Evolutionary conservation across 2,329 filamentous ascomycete genomes (phyloP).

Genomic region (Diplodia scrobiculata): DNA sequence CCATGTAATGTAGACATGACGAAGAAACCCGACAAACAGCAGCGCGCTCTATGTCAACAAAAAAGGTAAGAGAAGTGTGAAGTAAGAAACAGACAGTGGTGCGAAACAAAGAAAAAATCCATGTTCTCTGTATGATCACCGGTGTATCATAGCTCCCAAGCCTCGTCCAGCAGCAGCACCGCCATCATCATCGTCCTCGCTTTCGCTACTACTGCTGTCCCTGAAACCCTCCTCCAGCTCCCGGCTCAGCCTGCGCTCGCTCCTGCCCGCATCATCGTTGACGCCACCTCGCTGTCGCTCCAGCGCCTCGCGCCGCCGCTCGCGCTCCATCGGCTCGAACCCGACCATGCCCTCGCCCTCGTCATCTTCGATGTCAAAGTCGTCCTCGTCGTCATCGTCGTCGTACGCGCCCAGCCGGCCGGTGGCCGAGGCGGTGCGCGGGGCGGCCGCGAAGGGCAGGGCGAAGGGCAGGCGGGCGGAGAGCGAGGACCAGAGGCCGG

Average conservation of each 20-base stretch:
- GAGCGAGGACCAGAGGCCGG: constrained; percentile 29
- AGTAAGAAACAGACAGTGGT: no score
- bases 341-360: constrained; percentile 54
- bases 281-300: constrained; percentile 39
- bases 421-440: constrained; percentile 17
- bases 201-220: constrained; percentile 70
- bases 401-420: neutral
- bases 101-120: neutral
- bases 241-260: constrained; percentile 68
- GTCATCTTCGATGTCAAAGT: constrained; percentile 45
- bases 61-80: neutral
- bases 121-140: neutral
- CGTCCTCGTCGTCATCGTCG: constrained; percentile 31
- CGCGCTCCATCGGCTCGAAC: constrained; percentile 44
- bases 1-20: neutral
- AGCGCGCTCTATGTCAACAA: neutral
- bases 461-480: constrained; percentile 22
- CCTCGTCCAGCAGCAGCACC: constrained; percentile 30
- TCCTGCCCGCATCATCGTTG: constrained; percentile 47
- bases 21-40: neutral
- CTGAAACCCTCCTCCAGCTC: constrained; percentile 76
- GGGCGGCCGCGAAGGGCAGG: constrained; percentile 14
- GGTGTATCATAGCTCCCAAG: constrained; percentile 7
- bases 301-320: constrained; percentile 43
- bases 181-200: constrained; percentile 33